Conservation (phyloP, 352 stramenopile species). For the Peronospora belbahrii region DNA sequence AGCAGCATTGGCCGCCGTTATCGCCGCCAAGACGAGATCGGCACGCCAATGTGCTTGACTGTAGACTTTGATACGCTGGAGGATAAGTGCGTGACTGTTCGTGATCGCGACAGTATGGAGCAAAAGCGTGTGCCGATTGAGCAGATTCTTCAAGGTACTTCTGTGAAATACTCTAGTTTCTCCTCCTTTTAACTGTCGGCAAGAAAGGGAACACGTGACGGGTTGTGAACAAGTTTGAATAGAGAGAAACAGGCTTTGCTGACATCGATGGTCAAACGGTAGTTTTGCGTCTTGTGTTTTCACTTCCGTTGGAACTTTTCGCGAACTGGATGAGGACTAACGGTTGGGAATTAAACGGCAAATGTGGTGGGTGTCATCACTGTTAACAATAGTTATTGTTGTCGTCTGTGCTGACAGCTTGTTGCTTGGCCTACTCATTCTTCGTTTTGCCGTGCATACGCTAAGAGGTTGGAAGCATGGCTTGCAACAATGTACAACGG, state of each 20-base stretch:
- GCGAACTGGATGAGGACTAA: background rate
- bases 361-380: background rate
- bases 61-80: conserved; percentile 97
- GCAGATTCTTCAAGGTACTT: conserved; percentile 65
- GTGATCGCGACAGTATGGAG: conserved; percentile 93
- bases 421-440: conserved; percentile 1
- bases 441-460: conserved; percentile 12
- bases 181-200: conserved; percentile 24
- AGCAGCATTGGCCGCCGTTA: conserved; percentile 89
- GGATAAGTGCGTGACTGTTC: conserved; percentile 92
- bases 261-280: background rate
- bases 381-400: background rate
- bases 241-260: conserved; percentile 9
- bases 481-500: conserved; percentile 2
- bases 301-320: conserved; percentile 1
- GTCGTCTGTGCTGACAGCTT: background rate
- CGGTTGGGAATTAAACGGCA: background rate
- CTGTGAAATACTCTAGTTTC: conserved; percentile 32
- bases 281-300: background rate
- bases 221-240: conserved; percentile 12
- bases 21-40: conserved; percentile 94
- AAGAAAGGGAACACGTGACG: background rate
- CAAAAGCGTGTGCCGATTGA: conserved; percentile 91
- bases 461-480: conserved; percentile 9
- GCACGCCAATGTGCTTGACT: conserved; percentile 95